phyloP scores from a whole-genome alignment of 2,329 filamentous ascomycete genomes.

The Hortaea sp. region DNA sequence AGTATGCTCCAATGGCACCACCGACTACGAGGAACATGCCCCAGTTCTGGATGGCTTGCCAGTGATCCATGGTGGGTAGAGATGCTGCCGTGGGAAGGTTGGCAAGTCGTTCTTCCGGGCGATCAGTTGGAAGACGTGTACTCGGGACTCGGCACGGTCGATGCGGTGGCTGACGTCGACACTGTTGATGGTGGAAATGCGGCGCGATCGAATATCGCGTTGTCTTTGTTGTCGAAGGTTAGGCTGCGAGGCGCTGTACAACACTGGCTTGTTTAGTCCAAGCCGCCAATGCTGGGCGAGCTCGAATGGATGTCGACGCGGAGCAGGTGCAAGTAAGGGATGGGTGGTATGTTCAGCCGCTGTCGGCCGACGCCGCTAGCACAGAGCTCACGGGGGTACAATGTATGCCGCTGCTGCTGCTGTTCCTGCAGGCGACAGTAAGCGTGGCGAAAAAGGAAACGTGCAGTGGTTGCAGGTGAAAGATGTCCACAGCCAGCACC shows the following conservation, averaged over 20 bases:
- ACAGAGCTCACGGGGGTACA: too few species aligned
- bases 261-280: conserved; percentile 5
- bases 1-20: conserved; percentile 6
- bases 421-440: too few species aligned
- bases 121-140: background rate
- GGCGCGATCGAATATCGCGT: too few species aligned
- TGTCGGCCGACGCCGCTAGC: too few species aligned
- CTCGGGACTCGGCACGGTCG: background rate
- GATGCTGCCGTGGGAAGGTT: background rate
- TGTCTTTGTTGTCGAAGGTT: conserved; percentile 1
- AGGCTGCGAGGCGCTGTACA: conserved; percentile 1
- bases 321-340: conserved; percentile 2
- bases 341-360: background rate
- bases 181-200: background rate
- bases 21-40: conserved; percentile 6
- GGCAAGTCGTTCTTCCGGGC: background rate
- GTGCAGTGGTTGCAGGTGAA: background rate
- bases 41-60: conserved; percentile 12
- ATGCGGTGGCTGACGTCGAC: background rate
- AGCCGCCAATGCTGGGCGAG: conserved; percentile 3
- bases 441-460: background rate
- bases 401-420: too few species aligned
- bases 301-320: background rate
- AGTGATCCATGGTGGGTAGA: conserved; percentile 10
- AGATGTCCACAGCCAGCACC: background rate